Evolutionary conservation across 169 alveolate species (phyloP).

Genomic region (Babesia caballi): DNA sequence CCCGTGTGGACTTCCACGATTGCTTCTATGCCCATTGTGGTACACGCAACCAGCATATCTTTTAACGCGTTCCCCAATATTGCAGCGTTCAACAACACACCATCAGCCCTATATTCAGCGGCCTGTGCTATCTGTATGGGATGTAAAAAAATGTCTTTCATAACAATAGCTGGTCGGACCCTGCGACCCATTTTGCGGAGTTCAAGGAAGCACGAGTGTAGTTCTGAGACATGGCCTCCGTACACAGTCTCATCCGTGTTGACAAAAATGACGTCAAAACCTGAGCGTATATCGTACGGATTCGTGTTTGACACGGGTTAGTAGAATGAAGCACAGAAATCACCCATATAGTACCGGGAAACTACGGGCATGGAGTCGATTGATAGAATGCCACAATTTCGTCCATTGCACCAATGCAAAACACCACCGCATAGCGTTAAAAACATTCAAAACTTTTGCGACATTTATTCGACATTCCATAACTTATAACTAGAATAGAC

Average conservation of each 20-base stretch:
- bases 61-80: conserved; percentile 64
- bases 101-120: conserved; percentile 77
- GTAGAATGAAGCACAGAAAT: too few relatives aligned
- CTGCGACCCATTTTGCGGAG: conserved; percentile 64
- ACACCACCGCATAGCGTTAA: too few relatives aligned
- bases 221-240: conserved; percentile 70
- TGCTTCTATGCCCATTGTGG: conserved; percentile 75
- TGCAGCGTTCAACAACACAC: conserved; percentile 71
- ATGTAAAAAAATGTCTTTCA: conserved; percentile 74
- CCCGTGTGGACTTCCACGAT: conserved; percentile 76
- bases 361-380: too few relatives aligned
- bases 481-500: too few relatives aligned
- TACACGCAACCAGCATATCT: conserved; percentile 66
- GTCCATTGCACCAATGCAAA: too few relatives aligned
- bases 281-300: conserved; percentile 18
- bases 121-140: conserved; percentile 79
- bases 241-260: conserved; percentile 68
- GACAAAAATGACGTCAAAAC: conserved; percentile 74
- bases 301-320: too few relatives aligned
- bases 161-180: conserved; percentile 75
- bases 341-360: too few relatives aligned
- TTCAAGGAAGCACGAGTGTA: conserved; percentile 52
- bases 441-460: too few relatives aligned
- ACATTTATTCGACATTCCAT: too few relatives aligned
- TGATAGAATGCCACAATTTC: too few relatives aligned